Base-by-base conservation (phyloP, 73 alveolate species). In the Paramecium pentaurelia region DNA sequence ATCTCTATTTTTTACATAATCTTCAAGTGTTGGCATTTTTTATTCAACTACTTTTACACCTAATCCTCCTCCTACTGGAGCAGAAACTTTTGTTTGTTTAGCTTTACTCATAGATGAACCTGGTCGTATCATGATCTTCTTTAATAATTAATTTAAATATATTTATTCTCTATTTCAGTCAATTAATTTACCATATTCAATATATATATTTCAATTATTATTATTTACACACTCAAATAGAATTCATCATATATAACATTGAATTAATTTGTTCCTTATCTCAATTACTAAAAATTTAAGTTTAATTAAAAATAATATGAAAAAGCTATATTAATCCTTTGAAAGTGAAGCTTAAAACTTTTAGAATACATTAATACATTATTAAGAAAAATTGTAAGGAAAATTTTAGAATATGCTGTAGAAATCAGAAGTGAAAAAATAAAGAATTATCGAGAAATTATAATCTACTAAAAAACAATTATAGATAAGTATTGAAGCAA, bases 31-130 rank as follows among this genome's bases (percentile, higher is more conserved):
- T 34, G 94, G 92, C 60, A 89, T 89, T 83, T 71, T 89, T 14
- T 45, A 37, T 49, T 89, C 92, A 4, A 71, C 86, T 60, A 44
- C 18, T 47, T 89, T 45, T 70, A 54, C 90, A 47, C 59, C 59
- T 18, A 71, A 12, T 38, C 60, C 25, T 45, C 85, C 88, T 2
- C 75, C 9, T 9, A 59, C 58, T 22, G 68, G 71, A 28, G 75
- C 90, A 27, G 92, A 8, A 16, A 25, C 32, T 73, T 89, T 89
- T 20, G 86, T 71, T 71, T 77, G 51, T 28, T 88, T 88, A 4
- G 92, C 94, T 71, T 89, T 89, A 14, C 92, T 71, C 58, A 89
- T 40, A 20, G 94, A 89, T 71, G 94, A 89, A 8, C 94, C 94
- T 47, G 94, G 94, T 25, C 92, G 71, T 58, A 60, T 71, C 94